phyloP scores from a whole-genome alignment of 2,329 filamentous ascomycete genomes.

The Exophiala oligosperma region DNA sequence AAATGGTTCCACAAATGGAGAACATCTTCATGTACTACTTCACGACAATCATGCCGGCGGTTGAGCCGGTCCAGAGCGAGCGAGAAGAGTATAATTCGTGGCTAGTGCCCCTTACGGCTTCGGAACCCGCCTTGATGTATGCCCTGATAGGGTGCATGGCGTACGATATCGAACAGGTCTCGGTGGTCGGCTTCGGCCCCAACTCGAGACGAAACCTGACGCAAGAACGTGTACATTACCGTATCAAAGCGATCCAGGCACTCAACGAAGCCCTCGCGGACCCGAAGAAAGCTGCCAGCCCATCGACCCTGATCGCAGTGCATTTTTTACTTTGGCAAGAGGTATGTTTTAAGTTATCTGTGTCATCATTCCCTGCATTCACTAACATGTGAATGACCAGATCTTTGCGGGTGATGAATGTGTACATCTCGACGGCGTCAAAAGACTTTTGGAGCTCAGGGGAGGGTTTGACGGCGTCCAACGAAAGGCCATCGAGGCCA shows the following conservation, averaged over 20 bases:
- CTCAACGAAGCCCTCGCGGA: background rate
- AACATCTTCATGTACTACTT: background rate
- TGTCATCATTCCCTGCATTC: background rate
- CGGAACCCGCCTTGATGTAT: background rate
- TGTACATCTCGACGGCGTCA: background rate
- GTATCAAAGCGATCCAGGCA: background rate
- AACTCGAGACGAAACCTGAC: background rate
- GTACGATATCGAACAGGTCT: background rate
- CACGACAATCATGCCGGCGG: background rate
- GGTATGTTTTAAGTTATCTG: background rate
- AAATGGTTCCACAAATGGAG: background rate
- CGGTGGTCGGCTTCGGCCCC: background rate
- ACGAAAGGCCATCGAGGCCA: conserved; percentile 12
- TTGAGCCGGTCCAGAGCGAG: background rate
- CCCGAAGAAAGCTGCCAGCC: background rate
- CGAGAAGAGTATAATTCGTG: background rate
- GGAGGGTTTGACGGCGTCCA: background rate
- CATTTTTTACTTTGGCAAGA: conserved; percentile 1
- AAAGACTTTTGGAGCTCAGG: background rate
- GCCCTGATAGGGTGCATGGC: background rate
- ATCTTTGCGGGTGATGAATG: conserved; percentile 1
- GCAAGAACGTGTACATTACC: background rate
- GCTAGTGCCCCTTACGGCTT: background rate
- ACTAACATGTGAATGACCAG: background rate
- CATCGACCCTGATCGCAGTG: background rate